Conservation (phyloP, 1,284 basidiomycete genomes). For the Trichosporon faecale region DNA sequence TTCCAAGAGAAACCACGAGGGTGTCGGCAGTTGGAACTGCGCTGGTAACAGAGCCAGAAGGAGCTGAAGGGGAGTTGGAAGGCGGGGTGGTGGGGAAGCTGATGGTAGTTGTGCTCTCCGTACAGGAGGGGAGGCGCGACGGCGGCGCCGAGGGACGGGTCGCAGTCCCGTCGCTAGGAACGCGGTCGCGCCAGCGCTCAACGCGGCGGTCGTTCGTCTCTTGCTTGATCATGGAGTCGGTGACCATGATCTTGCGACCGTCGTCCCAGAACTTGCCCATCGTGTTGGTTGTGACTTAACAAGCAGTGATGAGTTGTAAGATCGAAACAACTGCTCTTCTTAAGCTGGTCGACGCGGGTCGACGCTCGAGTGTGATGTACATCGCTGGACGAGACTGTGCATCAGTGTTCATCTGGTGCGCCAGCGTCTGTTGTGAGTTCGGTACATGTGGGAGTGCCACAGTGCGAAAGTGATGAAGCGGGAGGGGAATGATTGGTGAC, state of each 20-base stretch:
- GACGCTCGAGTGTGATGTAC: not conserved
- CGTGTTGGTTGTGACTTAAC: not conserved
- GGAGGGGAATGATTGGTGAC: not conserved
- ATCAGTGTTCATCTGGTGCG: not conserved
- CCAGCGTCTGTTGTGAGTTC: not conserved
- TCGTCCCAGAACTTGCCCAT: not conserved
- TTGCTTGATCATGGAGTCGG: not conserved
- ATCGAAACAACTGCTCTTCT: not conserved
- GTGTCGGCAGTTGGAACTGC: too few species aligned
- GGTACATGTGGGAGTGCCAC: not conserved
- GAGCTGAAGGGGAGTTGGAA: not conserved
- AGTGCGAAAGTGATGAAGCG: not conserved
- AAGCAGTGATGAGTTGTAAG: not conserved
- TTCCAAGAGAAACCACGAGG: too few species aligned
- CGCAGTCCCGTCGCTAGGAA: not conserved
- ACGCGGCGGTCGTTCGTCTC: not conserved
- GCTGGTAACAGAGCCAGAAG: too few species aligned
- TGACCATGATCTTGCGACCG: not conserved
- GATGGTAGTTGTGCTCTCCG: not conserved
- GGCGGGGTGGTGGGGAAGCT: too few species aligned
- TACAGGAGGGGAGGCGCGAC: not conserved
- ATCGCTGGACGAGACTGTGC: not conserved
- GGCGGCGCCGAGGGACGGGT: not conserved
- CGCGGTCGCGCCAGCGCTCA: not conserved
- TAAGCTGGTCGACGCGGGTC: not conserved